Evolutionary conservation across 768 basidiomycete species (phyloP).

Genomic region (Pulveroboletus sp.): DNA sequence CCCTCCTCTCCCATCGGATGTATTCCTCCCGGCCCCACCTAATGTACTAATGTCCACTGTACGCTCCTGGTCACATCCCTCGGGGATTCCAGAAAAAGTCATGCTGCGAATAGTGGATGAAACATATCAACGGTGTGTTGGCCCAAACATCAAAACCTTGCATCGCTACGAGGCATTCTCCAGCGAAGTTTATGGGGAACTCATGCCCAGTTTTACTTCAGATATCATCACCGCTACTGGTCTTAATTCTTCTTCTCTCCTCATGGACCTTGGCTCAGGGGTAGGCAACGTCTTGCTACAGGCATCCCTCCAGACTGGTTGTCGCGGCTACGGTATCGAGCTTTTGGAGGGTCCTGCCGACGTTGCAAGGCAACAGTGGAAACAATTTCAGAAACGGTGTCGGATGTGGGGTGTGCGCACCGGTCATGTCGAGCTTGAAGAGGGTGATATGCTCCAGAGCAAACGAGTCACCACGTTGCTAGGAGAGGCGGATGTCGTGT

Average conservation of each 20-base stretch:
- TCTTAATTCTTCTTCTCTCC: slow-evolving; percentile 55
- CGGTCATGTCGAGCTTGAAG: slow-evolving; percentile 73
- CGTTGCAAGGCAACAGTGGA: slow-evolving; percentile 73
- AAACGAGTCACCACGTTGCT: slow-evolving; percentile 66
- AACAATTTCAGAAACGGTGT: slow-evolving; percentile 73
- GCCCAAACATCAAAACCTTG: slow-evolving; percentile 81
- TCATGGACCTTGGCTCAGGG: slow-evolving; percentile 84
- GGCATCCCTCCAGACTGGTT: slow-evolving; percentile 77
- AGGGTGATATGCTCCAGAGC: slow-evolving; percentile 84
- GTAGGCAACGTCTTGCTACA: slow-evolving; percentile 86
- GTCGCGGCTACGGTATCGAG: slow-evolving; percentile 76
- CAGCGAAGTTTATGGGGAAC: slow-evolving; percentile 86
- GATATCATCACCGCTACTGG: slow-evolving; percentile 51
- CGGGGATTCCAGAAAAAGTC: slow-evolving; percentile 61
- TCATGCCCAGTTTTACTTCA: slow-evolving; percentile 71
- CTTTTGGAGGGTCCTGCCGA: slow-evolving; percentile 74
- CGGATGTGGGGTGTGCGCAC: slow-evolving; percentile 87
- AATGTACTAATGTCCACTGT: slow-evolving; percentile 52
- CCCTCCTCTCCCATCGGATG: slow-evolving; percentile 51
- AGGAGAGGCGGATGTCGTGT: slow-evolving; percentile 81
- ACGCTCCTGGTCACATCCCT: slow-evolving; percentile 39
- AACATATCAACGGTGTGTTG: slow-evolving; percentile 90
- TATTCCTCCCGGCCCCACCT: slow-evolving; percentile 40
- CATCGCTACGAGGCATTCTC: slow-evolving; percentile 82
- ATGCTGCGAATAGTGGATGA: slow-evolving; percentile 81